Evolutionary conservation across 495 filamentous ascomycete species (phyloP), one percentile per base, ranked within the genome.

Genomic region (Trichoderma virens): DNA sequence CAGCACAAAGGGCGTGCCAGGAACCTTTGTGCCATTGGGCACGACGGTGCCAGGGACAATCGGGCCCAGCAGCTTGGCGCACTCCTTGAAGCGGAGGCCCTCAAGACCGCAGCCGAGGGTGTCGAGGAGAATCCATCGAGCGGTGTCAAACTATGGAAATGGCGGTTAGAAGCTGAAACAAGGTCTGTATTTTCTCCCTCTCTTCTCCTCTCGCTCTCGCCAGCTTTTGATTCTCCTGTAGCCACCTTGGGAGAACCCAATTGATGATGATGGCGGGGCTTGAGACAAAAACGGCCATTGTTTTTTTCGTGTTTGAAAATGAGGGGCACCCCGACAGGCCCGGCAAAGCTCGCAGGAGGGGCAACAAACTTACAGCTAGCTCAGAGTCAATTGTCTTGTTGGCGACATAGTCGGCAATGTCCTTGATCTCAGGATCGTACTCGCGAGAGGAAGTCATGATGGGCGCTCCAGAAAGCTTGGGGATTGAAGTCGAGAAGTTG

Each of bases 101-200:
- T 97, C 93, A 38, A 98, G 86, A 67, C 94, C 94, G 75, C 94
- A 98, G 70, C 94, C 94, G 9, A 98, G 85, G 38, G 95, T 98
- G 76, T 98, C 94, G 67, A 98, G 85, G 79, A 94, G 89, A 30
- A 93, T 89, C 73, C 91, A 87, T 73, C 90, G 85, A 61, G 91
- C 91, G 27, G 93, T 98, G 75, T 98, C 93, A 70, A 88, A 96
- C 93, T 98, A 73, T 25, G 43, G 13, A 30, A 30, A 41, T 59
- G 61, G 54, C 45, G 65, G 45, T 60, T 62, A 67, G 35, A 11
- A 25, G 8, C 6, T 47, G 43, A 47, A 54, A 27, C 18, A 11
- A 7, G n/a, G 54, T 28, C 54, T 28, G n/a, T 23, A 0, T 28
- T 28, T 4, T 59, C 25, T 59, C 11, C 13, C 34, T 35, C 32